These are phyloP conservation scores for Cardiosporidium cionae DNA, from an alignment of 169 alveolate species.

Conservation along the genomic window DNA sequence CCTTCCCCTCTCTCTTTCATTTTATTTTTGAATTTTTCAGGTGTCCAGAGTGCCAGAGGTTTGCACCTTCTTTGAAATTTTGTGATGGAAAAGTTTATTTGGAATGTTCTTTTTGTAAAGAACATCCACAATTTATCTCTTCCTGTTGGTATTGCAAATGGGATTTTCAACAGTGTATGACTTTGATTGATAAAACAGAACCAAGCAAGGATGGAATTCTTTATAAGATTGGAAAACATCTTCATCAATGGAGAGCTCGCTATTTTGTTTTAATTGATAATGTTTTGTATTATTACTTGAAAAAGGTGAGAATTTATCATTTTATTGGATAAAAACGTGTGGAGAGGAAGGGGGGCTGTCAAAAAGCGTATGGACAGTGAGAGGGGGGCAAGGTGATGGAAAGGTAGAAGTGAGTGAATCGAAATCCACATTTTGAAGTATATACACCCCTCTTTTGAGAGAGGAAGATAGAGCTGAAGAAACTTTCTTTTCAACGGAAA, in stretches of 20 bases:
- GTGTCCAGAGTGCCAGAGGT: neutral
- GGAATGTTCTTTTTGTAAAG: neutral
- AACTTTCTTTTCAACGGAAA: too few species aligned
- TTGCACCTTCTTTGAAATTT: neutral
- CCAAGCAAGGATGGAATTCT: conserved; percentile 62
- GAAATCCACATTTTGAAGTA: too few species aligned
- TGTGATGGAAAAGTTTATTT: neutral
- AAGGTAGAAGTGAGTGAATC: neutral
- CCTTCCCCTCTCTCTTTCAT: neutral
- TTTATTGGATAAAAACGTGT: neutral
- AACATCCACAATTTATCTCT: neutral
- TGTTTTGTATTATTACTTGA: conserved; percentile 61
- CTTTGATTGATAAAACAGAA: conserved; percentile 14
- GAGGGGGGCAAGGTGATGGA: neutral
- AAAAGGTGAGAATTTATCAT: conserved; percentile 24
- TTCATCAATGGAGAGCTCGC: conserved; percentile 63
- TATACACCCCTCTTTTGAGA: too few species aligned
- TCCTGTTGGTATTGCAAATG: conserved; percentile 44
- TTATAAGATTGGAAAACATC: conserved; percentile 63
- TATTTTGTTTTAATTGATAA: conserved; percentile 64
- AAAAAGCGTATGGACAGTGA: too few species aligned
- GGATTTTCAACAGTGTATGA: conserved; percentile 40
- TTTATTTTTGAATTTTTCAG: neutral
- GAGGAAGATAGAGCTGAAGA: too few species aligned
- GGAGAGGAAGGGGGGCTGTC: neutral